A percentile compares a stretch with the other conserved stretches of the same genome.
phyloP scores from a whole-genome alignment of 768 basidiomycete genomes.

The Exidia glandulosa region DNA sequence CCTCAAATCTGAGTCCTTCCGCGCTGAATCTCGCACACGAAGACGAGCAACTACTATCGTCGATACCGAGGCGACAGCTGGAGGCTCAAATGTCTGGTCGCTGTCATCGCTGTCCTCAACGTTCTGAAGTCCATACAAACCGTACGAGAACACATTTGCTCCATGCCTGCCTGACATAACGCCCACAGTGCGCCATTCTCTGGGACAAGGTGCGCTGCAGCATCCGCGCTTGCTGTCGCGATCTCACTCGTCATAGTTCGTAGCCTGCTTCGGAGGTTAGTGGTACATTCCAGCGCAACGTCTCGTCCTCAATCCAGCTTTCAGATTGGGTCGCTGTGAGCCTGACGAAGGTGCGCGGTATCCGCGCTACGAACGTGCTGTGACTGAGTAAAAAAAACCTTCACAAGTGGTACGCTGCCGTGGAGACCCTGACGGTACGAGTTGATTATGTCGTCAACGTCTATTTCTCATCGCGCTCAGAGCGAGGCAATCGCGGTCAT shows the following conservation, averaged over 20 bases:
- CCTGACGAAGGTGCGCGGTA: too few relatives aligned
- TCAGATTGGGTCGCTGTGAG: too few relatives aligned
- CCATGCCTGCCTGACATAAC: neutral
- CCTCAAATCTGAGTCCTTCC: neutral
- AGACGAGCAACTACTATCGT: neutral
- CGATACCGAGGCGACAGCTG: neutral
- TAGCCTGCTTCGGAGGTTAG: too few relatives aligned
- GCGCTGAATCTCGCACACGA: neutral
- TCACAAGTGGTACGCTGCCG: too few relatives aligned
- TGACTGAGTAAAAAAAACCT: too few relatives aligned
- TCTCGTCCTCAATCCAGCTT: neutral
- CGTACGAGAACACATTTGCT: neutral
- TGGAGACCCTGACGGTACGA: too few relatives aligned
- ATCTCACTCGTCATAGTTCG: too few relatives aligned
- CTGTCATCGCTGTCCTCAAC: neutral
- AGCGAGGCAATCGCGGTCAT: too few relatives aligned
- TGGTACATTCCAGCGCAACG: neutral
- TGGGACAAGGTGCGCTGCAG: neutral
- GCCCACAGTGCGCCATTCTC: neutral
- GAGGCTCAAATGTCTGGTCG: neutral
- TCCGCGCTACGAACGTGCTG: too few relatives aligned
- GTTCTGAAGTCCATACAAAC: neutral
- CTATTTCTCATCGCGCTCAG: too few relatives aligned
- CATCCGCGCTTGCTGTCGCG: too few relatives aligned
- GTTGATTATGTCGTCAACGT: too few relatives aligned